These are phyloP conservation scores for Cercophora samala DNA, from an alignment of 495 filamentous ascomycete species.

Conservation along the genomic window DNA sequence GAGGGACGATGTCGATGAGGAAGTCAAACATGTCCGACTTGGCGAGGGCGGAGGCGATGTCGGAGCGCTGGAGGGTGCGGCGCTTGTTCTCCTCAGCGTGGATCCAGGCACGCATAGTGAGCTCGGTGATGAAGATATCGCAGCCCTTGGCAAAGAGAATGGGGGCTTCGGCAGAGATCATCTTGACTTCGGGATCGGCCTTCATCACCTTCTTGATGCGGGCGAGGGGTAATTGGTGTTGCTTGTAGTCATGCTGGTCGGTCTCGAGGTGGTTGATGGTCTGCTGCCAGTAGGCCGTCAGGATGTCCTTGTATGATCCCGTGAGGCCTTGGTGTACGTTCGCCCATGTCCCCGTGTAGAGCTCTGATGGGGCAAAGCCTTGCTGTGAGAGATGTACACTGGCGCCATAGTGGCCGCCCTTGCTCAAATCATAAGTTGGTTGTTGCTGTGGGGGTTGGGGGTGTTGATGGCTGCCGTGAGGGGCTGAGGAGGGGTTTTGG, in stretches of 20 bases:
- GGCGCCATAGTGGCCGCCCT: conserved; percentile 89
- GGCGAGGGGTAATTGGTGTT: conserved; percentile 91
- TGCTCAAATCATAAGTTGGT: conserved; percentile 72
- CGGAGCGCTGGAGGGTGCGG: conserved; percentile 88
- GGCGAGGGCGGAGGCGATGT: conserved; percentile 90
- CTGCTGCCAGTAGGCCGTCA: conserved; percentile 98
- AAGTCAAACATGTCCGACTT: conserved; percentile 99
- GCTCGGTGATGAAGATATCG: conserved; percentile 98
- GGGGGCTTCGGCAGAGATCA: conserved; percentile 97
- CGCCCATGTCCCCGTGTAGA: conserved; percentile 91
- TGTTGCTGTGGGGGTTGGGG: conserved; percentile 4
- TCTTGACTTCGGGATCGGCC: conserved; percentile 97
- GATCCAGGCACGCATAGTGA: conserved; percentile 99
- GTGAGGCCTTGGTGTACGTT: conserved; percentile 96
- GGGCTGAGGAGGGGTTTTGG: conserved; percentile 41
- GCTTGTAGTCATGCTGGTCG: conserved; percentile 95
- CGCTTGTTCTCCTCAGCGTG: conserved; percentile 99
- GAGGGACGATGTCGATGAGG: conserved; percentile 95
- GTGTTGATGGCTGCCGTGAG: conserved; percentile 25
- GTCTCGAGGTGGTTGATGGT: conserved; percentile 90
- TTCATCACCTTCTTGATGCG: conserved; percentile 99
- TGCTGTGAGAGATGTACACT: conserved; percentile 64
- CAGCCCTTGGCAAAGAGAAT: conserved; percentile 98
- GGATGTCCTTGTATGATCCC: conserved; percentile 90
- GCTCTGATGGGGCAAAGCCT: conserved; percentile 79